A percentile compares a stretch with the other conserved stretches of the same genome.
phyloP scores from a whole-genome alignment of 2,329 filamentous ascomycete genomes.

The Sphaceloma murrayae region DNA sequence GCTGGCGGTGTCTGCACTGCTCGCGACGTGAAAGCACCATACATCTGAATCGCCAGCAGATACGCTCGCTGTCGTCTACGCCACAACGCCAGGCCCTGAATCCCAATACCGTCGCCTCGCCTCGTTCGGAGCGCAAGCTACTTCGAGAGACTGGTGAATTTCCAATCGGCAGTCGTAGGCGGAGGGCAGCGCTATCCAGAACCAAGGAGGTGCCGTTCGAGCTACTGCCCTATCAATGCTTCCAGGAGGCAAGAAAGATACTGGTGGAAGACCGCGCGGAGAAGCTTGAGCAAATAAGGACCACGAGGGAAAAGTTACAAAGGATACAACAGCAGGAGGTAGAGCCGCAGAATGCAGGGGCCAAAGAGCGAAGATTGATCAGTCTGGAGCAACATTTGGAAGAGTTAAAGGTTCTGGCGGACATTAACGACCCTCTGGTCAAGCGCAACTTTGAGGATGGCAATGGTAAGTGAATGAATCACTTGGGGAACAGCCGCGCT shows the following conservation, averaged over 20 bases:
- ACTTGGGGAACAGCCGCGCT: too few species aligned
- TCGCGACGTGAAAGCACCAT: neutral
- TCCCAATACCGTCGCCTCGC: conserved; percentile 58
- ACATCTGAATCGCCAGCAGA: neutral
- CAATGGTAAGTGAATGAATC: conserved; percentile 55
- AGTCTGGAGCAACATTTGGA: conserved; percentile 66
- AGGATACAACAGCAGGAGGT: conserved; percentile 47
- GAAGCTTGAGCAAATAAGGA: conserved; percentile 65
- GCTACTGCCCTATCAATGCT: conserved; percentile 91
- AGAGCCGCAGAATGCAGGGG: conserved; percentile 24
- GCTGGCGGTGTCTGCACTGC: conserved; percentile 16
- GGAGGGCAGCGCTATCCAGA: conserved; percentile 49
- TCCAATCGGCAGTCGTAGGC: conserved; percentile 75
- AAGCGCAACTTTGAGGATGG: conserved; percentile 94
- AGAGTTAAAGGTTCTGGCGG: conserved; percentile 74
- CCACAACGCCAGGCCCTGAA: conserved; percentile 36
- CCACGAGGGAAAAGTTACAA: conserved; percentile 58
- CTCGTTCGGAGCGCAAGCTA: conserved; percentile 56
- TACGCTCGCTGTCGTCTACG: conserved; percentile 4
- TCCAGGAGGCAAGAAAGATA: conserved; percentile 86
- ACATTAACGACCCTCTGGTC: conserved; percentile 89
- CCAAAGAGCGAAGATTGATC: conserved; percentile 55
- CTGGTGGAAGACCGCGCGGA: conserved; percentile 68
- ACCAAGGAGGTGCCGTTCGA: conserved; percentile 71
- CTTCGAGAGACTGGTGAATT: conserved; percentile 43